phyloP scores from a whole-genome alignment of 768 basidiomycete genomes.

The Mycena albidolilacea region DNA sequence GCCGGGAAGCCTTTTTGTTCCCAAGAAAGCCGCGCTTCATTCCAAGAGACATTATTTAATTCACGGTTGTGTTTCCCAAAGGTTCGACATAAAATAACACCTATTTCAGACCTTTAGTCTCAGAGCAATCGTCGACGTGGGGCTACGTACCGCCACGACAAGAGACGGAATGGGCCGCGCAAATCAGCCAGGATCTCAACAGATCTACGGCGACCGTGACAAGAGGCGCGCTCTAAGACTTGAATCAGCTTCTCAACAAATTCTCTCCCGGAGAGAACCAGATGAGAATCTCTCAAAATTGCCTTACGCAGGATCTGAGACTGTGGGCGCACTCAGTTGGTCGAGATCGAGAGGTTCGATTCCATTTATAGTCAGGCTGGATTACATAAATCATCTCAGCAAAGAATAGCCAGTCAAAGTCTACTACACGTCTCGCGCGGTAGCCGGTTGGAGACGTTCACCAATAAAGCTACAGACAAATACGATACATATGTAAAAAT shows the following conservation, averaged over 20 bases:
- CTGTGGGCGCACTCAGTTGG: too few species aligned
- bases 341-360: too few species aligned
- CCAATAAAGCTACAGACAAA: not conserved
- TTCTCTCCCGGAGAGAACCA: too few species aligned
- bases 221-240: too few species aligned
- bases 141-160: not conserved
- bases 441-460: not conserved
- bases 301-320: too few species aligned
- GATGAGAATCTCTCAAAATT: too few species aligned
- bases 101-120: not conserved
- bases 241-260: too few species aligned
- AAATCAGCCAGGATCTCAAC: not conserved
- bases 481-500: constrained; percentile 16
- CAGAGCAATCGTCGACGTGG: not conserved
- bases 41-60: constrained; percentile 12
- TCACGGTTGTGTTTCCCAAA: not conserved
- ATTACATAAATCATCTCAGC: too few species aligned
- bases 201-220: too few species aligned
- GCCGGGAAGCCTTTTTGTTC: constrained; percentile 9
- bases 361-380: too few species aligned
- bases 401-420: too few species aligned
- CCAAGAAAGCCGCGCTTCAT: constrained; percentile 32
- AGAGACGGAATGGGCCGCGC: not conserved
- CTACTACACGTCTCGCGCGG: too few species aligned
- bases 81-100: not conserved